A percentile compares a stretch with the other conserved stretches of the same genome.
These are phyloP conservation scores for Bremia lactucae DNA, from an alignment of 352 stramenopile genomes.

Conservation along the genomic window DNA sequence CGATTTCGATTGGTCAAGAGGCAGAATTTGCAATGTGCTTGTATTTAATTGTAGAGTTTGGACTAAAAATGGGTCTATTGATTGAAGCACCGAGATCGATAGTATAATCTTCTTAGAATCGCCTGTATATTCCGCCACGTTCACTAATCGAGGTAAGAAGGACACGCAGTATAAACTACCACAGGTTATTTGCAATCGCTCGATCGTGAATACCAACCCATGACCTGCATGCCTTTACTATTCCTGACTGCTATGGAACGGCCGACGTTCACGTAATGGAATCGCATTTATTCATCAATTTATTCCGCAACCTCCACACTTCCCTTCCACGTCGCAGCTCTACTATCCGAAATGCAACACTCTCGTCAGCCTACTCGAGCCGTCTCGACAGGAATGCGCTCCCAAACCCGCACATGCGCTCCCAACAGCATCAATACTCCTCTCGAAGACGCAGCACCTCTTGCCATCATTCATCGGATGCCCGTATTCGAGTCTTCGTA, in stretches of 20 bases:
- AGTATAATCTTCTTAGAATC: too few relatives aligned
- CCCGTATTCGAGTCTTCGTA: conserved; percentile 16
- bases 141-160: too few relatives aligned
- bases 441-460: not conserved
- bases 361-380: conserved; percentile 8
- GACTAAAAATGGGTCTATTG: too few relatives aligned
- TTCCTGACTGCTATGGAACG: conserved; percentile 16
- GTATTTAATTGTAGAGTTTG: too few relatives aligned
- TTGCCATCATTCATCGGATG: not conserved
- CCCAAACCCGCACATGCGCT: conserved; percentile 10
- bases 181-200: too few relatives aligned
- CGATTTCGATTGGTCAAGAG: too few relatives aligned
- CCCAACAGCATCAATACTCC: conserved; percentile 1
- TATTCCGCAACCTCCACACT: conserved; percentile 7
- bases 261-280: conserved; percentile 1
- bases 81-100: too few relatives aligned
- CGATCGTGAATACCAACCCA: too few relatives aligned
- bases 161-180: too few relatives aligned
- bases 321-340: conserved; percentile 2
- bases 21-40: too few relatives aligned
- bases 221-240: conserved; percentile 3
- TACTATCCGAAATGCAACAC: conserved; percentile 9
- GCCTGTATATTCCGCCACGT: too few relatives aligned
- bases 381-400: conserved; percentile 10
- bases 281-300: conserved; percentile 4